Evolutionary conservation across 345 rosid species (phyloP).

Genomic region (Sisymbrium irio): DNA sequence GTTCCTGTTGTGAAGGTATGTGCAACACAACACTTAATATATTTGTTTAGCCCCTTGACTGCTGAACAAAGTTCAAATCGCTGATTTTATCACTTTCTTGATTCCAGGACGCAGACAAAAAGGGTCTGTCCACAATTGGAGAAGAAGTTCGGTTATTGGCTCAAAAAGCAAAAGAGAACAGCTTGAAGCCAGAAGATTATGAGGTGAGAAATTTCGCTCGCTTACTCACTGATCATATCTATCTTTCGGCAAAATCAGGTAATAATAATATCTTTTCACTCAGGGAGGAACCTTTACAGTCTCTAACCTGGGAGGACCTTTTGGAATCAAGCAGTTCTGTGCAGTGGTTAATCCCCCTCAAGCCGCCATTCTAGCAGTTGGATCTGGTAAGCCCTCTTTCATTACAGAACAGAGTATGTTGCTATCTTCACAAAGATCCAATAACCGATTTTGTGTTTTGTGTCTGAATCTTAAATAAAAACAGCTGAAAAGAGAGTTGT

Average conservation of each 20-base stretch:
- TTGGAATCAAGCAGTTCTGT: slow-evolving; percentile 90
- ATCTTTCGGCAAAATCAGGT: not conserved
- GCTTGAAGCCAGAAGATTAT: slow-evolving; percentile 91
- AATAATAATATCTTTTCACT: not conserved
- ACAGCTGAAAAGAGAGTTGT: slow-evolving; percentile 95
- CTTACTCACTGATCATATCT: not conserved
- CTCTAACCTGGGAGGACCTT: slow-evolving; percentile 88
- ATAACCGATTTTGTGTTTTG: not conserved
- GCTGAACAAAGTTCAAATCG: not conserved
- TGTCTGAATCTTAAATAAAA: not conserved
- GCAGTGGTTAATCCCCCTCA: slow-evolving; percentile 97
- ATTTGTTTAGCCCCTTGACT: not conserved
- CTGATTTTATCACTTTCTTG: slow-evolving; percentile 7
- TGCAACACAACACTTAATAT: slow-evolving; percentile 16
- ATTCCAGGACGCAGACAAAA: slow-evolving; percentile 88
- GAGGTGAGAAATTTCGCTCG: slow-evolving; percentile 48
- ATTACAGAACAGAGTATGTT: slow-evolving; percentile 8
- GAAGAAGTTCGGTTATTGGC: slow-evolving; percentile 86
- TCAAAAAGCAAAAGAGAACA: slow-evolving; percentile 84
- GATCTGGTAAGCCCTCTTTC: slow-evolving; percentile 59
- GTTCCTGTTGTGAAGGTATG: slow-evolving; percentile 89
- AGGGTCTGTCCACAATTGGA: slow-evolving; percentile 77
- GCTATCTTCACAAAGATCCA: not conserved
- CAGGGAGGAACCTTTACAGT: slow-evolving; percentile 99
- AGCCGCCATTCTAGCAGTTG: slow-evolving; percentile 93